These are phyloP conservation scores for Aeminium ludgeri DNA, from an alignment of 495 filamentous ascomycete species.

Conservation along the genomic window DNA sequence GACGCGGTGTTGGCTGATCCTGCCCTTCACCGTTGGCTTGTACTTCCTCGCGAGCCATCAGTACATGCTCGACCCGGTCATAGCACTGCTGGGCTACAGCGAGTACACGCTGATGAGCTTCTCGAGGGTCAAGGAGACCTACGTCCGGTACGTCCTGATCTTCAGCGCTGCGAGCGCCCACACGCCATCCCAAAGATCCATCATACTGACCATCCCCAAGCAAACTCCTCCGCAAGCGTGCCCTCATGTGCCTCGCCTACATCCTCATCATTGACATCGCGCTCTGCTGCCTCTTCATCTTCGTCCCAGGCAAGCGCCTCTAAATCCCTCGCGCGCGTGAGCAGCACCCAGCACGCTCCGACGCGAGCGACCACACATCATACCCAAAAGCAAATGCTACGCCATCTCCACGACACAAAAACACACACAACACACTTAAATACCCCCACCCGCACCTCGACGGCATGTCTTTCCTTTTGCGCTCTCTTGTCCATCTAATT, in stretches of 20 bases:
- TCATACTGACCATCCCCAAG: conserved; percentile 1
- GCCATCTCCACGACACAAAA: too few relatives aligned
- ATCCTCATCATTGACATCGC: conserved; percentile 59
- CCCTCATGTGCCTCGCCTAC: conserved; percentile 54
- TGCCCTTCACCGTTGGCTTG: conserved; percentile 82
- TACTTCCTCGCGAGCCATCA: conserved; percentile 83
- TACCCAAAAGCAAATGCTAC: too few relatives aligned
- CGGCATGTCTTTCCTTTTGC: too few relatives aligned
- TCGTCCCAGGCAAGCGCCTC: conserved; percentile 79
- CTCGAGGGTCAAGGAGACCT: conserved; percentile 69
- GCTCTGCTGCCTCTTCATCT: conserved; percentile 67
- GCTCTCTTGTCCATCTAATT: too few relatives aligned
- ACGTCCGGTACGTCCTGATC: conserved; percentile 39
- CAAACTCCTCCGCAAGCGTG: conserved; percentile 62
- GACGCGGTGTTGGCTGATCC: conserved; percentile 71
- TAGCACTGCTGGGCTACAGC: conserved; percentile 75
- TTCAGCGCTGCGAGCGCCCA: not conserved
- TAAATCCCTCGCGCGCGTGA: conserved; percentile 24
- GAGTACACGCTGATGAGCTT: conserved; percentile 93
- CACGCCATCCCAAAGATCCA: not conserved
- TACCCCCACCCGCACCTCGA: too few relatives aligned
- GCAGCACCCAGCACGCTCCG: too few relatives aligned
- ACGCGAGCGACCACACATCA: too few relatives aligned
- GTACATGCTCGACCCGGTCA: conserved; percentile 80
- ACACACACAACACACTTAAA: too few relatives aligned